Evolutionary conservation across 176 grass and related monocot genomes (phyloP).

Genomic region (Oryza meyeriana): DNA sequence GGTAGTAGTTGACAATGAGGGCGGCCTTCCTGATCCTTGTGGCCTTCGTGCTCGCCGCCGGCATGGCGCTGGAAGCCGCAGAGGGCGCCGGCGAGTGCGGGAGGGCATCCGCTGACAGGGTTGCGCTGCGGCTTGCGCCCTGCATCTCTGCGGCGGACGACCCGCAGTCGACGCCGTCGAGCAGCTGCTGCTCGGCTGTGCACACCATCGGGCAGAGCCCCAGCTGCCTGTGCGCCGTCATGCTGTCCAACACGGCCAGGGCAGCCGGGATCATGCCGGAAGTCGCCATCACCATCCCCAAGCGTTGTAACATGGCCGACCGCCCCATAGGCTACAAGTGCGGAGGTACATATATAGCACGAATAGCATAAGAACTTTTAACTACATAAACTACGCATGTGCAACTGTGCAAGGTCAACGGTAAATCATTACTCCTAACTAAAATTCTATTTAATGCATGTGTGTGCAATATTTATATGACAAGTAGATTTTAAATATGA

Average conservation of each 20-base stretch:
- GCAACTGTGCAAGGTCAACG: no score
- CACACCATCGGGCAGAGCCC: slow-evolving; percentile 49
- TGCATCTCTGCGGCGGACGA: slow-evolving; percentile 45
- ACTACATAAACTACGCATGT: no score
- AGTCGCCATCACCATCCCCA: slow-evolving; percentile 54
- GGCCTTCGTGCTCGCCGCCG: neutral
- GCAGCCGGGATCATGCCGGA: slow-evolving; percentile 39
- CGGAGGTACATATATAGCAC: slow-evolving; percentile 21
- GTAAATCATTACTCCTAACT: no score
- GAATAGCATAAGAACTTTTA: neutral
- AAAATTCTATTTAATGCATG: no score
- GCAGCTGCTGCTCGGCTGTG: slow-evolving; percentile 46
- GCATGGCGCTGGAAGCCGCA: neutral
- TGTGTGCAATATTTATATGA: no score
- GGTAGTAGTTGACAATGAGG: neutral
- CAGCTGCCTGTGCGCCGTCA: slow-evolving; percentile 56
- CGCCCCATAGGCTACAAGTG: slow-evolving; percentile 65
- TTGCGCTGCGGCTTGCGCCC: slow-evolving; percentile 42
- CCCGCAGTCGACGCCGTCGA: slow-evolving; percentile 21
- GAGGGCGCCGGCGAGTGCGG: slow-evolving; percentile 51
- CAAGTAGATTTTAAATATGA: no score
- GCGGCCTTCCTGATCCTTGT: neutral
- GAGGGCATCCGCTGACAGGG: slow-evolving; percentile 12
- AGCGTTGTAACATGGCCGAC: slow-evolving; percentile 49
- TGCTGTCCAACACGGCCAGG: slow-evolving; percentile 56